These are phyloP conservation scores for Schwanniomyces occidentalis DNA, from an alignment of 805 yeast species.

Conservation along the genomic window DNA sequence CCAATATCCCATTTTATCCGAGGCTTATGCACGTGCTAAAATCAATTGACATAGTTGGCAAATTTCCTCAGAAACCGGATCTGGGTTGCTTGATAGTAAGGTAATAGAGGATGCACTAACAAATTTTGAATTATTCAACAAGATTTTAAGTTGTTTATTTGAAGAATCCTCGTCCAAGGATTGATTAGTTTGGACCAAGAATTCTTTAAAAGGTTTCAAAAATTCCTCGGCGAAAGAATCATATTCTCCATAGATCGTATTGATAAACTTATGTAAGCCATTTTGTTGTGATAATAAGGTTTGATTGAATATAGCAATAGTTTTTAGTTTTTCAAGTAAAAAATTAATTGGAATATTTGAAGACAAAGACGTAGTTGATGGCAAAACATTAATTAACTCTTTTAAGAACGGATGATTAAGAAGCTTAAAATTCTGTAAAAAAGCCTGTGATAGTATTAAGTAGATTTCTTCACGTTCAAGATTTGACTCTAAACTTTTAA, in stretches of 20 bases:
- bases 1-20: not conserved
- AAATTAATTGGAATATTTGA: constrained; percentile 3
- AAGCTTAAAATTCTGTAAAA: constrained; percentile 1
- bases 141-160: constrained; percentile 9
- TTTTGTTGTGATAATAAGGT: constrained; percentile 5
- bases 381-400: constrained; percentile 2
- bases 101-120: constrained; percentile 23
- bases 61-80: not conserved
- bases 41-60: not conserved
- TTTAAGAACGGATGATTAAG: not conserved
- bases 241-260: not conserved
- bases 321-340: constrained; percentile 18
- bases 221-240: constrained; percentile 4
- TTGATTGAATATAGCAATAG: constrained; percentile 20
- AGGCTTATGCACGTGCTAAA: no score
- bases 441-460: constrained; percentile 22
- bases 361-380: not conserved
- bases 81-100: constrained; percentile 1
- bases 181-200: constrained; percentile 8
- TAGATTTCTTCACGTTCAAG: constrained; percentile 19
- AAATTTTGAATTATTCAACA: constrained; percentile 33
- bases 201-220: constrained; percentile 6
- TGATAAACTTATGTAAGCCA: not conserved
- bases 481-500: constrained; percentile 8
- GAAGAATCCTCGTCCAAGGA: constrained; percentile 5